Evolutionary conservation across 306 rosid species (phyloP), one percentile per base, ranked within the genome.

Genomic region (Quercus agrifolia): DNA sequence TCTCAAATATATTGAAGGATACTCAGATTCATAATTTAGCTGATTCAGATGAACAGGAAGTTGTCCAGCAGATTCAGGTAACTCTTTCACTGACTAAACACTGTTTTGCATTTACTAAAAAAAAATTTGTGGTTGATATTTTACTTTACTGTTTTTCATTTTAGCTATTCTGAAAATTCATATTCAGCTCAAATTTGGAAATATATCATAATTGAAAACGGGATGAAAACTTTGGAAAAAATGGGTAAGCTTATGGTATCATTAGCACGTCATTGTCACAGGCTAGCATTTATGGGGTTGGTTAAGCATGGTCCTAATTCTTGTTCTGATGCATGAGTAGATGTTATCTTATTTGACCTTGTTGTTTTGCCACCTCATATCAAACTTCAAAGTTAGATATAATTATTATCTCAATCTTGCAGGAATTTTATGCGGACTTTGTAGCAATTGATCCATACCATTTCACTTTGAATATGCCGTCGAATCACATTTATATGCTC

Each of bases 1-100:
- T 95, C 96, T 92, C 99, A 93, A 95, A 91, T 92, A 82, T 95
- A 78, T 77, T 95, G 97, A 93, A 91, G 96, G 97, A 93, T 84
- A 85, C 92, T 80, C 97, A 95, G 82, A 91, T 95, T 89, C 98
- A 91, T 77, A 51, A 83, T 44, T 87, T 95, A 81, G 99, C 98
- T 67, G 99, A 95, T 88, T 89, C 98, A 44, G 99, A 95, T 82
- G 99, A 90, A 74, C 98, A 89, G 82, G 99, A 95, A 89, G 90
- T 85, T 83, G 99, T 95, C 72, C 99, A 87, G 83, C 98, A 93
- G 81, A 94, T 95, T 85, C 93, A 91, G 98, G 99, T 95, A 82
- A 78, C 74, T 82, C 51, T 80, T 79, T 56, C 46, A 56, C 66
- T 69, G 20, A 27, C 54, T 23, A 23, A 19, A 23, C 17, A 31